Percentiles rank a stretch among this genome's conserved stretches.
Conservation (phyloP, 2,329 filamentous ascomycete species). For the Acarospora socialis region DNA sequence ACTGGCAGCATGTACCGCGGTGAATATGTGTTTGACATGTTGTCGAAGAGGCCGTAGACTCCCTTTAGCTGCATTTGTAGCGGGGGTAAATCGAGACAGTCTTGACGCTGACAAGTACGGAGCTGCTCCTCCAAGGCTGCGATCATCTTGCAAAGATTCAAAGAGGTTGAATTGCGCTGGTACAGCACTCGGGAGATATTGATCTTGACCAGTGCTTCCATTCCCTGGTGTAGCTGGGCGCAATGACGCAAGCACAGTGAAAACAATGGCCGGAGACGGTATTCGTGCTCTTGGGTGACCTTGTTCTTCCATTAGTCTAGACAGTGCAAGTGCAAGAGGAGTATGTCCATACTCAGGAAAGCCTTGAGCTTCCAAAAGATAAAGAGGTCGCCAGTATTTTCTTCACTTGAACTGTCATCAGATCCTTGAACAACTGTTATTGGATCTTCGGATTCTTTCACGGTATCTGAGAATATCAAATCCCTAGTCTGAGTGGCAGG, state of each 20-base stretch:
- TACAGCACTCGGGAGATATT: conserved; percentile 8
- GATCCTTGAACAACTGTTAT: conserved; percentile 5
- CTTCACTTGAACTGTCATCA: not conserved
- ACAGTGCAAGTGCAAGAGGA: too few relatives aligned
- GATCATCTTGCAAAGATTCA: conserved; percentile 9
- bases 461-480: conserved; percentile 10
- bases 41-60: not conserved
- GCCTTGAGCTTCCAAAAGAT: conserved; percentile 7
- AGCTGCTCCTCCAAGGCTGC: conserved; percentile 2
- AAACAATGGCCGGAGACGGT: conserved; percentile 11
- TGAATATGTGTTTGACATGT: conserved; percentile 5
- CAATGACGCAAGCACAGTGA: conserved; percentile 9
- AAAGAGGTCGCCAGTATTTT: not conserved
- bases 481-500: conserved; percentile 8
- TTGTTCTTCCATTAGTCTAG: conserved; percentile 4
- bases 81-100: conserved; percentile 4
- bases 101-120: conserved; percentile 10
- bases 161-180: conserved; percentile 11
- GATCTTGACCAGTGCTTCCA: conserved; percentile 1
- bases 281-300: conserved; percentile 12
- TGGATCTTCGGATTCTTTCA: conserved; percentile 10
- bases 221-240: not conserved
- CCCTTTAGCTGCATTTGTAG: not conserved
- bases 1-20: conserved; percentile 12
- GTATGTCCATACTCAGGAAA: conserved; percentile 7